Conservation (phyloP, 2,329 filamentous ascomycete genomes). For the Scedosporium apiospermum region DNA sequence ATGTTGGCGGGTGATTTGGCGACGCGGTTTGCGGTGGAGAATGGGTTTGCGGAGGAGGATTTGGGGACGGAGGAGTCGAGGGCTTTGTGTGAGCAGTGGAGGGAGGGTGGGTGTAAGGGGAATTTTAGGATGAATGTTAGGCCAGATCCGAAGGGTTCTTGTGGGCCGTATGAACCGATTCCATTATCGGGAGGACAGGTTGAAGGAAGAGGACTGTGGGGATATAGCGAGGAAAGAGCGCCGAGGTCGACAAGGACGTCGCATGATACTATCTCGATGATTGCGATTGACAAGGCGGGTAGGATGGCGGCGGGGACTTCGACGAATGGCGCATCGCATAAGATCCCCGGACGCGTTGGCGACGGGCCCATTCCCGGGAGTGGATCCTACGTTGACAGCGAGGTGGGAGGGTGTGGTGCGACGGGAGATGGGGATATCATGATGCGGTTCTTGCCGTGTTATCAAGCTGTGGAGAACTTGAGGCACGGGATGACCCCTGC, state of each 20-base stretch:
- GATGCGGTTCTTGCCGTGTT: conserved; percentile 48
- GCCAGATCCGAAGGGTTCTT: conserved; percentile 30
- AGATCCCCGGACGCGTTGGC: conserved; percentile 44
- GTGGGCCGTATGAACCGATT: conserved; percentile 36
- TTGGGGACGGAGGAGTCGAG: conserved; percentile 31
- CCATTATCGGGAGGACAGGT: neutral
- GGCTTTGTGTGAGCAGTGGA: conserved; percentile 33
- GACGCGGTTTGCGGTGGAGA: conserved; percentile 40
- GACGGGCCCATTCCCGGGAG: conserved; percentile 46
- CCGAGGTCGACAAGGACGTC: conserved; percentile 12
- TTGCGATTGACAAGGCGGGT: conserved; percentile 32
- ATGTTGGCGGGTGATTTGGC: conserved; percentile 43
- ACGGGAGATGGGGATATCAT: conserved; percentile 49
- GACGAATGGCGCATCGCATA: conserved; percentile 45
- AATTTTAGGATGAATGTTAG: conserved; percentile 39
- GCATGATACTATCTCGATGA: conserved; percentile 46
- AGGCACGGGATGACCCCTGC: conserved; percentile 36
- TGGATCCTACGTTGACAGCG: conserved; percentile 44
- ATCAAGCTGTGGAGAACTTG: conserved; percentile 46
- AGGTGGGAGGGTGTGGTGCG: conserved; percentile 44
- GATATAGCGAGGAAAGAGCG: neutral
- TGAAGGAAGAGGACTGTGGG: neutral
- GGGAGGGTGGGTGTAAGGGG: conserved; percentile 30
- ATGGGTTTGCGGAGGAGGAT: conserved; percentile 37
- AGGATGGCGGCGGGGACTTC: conserved; percentile 45